phyloP scores from a whole-genome alignment of 352 stramenopile species.

The Globisporangium lucens region DNA sequence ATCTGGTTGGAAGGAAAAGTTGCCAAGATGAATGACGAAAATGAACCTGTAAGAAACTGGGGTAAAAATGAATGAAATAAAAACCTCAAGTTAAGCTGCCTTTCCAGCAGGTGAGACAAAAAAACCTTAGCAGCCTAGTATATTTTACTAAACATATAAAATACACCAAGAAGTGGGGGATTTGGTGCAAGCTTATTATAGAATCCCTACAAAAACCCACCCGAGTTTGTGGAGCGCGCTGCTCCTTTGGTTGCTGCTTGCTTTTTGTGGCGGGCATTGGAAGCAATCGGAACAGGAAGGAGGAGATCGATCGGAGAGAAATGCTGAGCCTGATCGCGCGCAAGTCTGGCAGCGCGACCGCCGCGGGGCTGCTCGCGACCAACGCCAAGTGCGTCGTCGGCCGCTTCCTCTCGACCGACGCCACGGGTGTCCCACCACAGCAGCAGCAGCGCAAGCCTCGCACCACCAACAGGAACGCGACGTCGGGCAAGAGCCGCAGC shows the following conservation, averaged over 20 bases:
- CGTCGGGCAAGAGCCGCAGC: slow-evolving; percentile 26
- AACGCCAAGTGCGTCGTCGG: slow-evolving; percentile 18
- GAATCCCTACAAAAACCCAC: background rate
- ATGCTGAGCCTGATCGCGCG: slow-evolving; percentile 23
- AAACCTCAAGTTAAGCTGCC: no score
- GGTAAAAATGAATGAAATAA: no score
- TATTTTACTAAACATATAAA: background rate
- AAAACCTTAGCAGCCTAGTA: background rate
- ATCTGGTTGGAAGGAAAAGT: no score
- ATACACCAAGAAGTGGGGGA: background rate
- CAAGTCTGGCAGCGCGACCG: slow-evolving; percentile 9
- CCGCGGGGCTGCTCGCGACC: slow-evolving; percentile 17
- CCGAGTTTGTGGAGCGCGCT: background rate
- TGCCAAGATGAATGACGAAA: no score
- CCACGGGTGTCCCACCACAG: slow-evolving; percentile 8
- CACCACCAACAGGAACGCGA: slow-evolving; percentile 13
- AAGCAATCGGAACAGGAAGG: background rate
- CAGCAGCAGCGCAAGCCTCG: slow-evolving; percentile 26
- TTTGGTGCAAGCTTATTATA: background rate
- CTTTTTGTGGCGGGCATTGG: slow-evolving; percentile 11
- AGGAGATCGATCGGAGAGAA: background rate
- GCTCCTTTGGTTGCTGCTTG: background rate
- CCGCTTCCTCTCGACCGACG: slow-evolving; percentile 17
- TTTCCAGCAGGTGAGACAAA: no score
- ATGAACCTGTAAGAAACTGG: no score